Percentiles rank a stretch among this genome's conserved stretches.
phyloP scores from a whole-genome alignment of 73 alveolate genomes.

The Symbiodinium natans region DNA sequence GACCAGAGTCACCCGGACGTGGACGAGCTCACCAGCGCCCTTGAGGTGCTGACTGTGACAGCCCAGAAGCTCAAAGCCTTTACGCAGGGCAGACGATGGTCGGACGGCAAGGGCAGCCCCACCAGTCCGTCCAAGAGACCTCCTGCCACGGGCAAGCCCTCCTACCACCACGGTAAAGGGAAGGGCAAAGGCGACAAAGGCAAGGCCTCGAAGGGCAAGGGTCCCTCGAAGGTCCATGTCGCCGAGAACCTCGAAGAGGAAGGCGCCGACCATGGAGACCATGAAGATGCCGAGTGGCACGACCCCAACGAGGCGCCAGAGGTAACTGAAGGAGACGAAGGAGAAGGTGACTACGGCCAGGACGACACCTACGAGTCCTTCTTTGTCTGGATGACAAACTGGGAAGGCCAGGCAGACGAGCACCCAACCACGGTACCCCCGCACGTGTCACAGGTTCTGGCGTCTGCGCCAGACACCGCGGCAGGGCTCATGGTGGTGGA shows the following conservation, averaged over 20 bases:
- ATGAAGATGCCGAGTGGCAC: too few relatives aligned
- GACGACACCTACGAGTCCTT: background rate
- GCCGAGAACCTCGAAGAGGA: background rate
- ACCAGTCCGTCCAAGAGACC: too few relatives aligned
- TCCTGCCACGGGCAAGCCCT: background rate
- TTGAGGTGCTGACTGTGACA: too few relatives aligned
- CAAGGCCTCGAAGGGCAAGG: background rate
- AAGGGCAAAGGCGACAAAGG: background rate
- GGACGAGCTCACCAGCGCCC: too few relatives aligned
- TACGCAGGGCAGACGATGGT: too few relatives aligned
- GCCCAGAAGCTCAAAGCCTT: too few relatives aligned
- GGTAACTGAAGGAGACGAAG: too few relatives aligned
- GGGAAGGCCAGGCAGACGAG: too few relatives aligned
- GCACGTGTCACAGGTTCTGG: conserved; percentile 15
- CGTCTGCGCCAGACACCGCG: background rate
- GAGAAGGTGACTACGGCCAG: background rate
- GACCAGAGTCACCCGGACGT: too few relatives aligned
- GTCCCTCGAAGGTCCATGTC: background rate
- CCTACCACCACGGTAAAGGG: background rate
- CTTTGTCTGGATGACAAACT: background rate
- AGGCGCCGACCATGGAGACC: background rate
- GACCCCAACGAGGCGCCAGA: too few relatives aligned
- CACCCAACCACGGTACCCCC: background rate
- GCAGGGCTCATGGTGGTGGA: conserved; percentile 14
- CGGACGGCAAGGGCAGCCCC: too few relatives aligned